A percentile compares a stretch with the other conserved stretches of the same genome.
These are phyloP conservation scores for Gossypium ekmanianum DNA, from an alignment of 345 rosid species.

Conservation along the genomic window DNA sequence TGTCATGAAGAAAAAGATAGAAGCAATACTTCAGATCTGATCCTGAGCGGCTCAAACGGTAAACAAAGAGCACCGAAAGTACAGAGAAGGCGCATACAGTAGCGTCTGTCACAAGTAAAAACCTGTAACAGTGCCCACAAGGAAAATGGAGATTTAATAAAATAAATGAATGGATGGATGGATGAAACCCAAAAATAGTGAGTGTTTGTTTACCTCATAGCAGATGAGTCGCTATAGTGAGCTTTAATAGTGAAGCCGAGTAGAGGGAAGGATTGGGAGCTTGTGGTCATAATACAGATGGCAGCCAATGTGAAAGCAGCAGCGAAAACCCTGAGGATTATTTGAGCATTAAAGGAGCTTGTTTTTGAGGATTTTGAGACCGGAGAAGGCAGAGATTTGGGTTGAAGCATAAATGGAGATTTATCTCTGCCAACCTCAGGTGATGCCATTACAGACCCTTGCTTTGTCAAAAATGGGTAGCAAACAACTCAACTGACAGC, in stretches of 20 bases:
- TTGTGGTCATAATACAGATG: conserved; percentile 32
- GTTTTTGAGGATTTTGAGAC: not conserved
- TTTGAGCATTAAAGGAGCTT: conserved; percentile 31
- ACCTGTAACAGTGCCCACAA: conserved; percentile 33
- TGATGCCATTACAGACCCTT: conserved; percentile 5
- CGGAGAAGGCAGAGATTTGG: conserved; percentile 8
- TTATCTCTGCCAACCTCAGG: conserved; percentile 11
- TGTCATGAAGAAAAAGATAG: conserved; percentile 42
- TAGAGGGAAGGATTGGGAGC: conserved; percentile 22
- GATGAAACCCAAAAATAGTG: too few species aligned
- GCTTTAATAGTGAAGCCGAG: conserved; percentile 30
- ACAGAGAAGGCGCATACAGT: conserved; percentile 34
- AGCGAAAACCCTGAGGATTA: conserved; percentile 36
- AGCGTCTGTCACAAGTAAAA: conserved; percentile 38
- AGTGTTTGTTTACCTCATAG: conserved; percentile 32
- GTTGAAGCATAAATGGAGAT: conserved; percentile 6
- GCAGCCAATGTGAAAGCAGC: conserved; percentile 36
- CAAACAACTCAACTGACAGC: not conserved
- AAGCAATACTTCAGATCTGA: conserved; percentile 25
- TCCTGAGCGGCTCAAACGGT: conserved; percentile 19
- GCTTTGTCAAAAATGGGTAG: not conserved
- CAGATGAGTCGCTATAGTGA: conserved; percentile 37
- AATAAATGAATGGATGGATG: not conserved
- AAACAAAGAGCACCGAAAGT: conserved; percentile 37
- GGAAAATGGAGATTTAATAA: not conserved